Conservation (phyloP, 176 grass and related monocot species). For the Secale cereale region DNA sequence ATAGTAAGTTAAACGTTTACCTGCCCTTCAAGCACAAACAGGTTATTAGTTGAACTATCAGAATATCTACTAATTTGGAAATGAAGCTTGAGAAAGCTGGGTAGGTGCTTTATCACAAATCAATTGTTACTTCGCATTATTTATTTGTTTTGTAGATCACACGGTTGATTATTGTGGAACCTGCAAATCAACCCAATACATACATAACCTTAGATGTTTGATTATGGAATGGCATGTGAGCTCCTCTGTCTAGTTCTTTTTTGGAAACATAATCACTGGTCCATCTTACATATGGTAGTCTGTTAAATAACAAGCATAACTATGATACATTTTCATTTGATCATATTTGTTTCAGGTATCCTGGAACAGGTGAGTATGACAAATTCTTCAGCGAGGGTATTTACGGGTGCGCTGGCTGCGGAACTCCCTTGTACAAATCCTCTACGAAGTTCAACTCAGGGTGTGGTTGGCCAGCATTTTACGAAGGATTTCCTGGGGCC, state of each 20-base stretch:
- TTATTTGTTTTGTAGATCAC: neutral
- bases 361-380: constrained; percentile 81
- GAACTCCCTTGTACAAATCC: constrained; percentile 85
- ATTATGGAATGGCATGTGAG: neutral
- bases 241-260: too few species aligned
- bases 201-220: constrained; percentile 1
- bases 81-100: neutral
- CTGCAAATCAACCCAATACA: neutral
- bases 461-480: constrained; percentile 97
- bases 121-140: neutral
- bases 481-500: constrained; percentile 82
- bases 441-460: constrained; percentile 89
- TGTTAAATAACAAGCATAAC: constrained; percentile 12
- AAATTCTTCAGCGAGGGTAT: constrained; percentile 63
- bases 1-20: neutral
- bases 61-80: neutral
- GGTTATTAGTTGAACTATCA: neutral
- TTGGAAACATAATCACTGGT: too few species aligned
- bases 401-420: constrained; percentile 81
- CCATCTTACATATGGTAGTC: constrained; percentile 10
- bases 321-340: neutral
- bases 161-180: neutral
- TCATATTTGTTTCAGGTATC: constrained; percentile 51
- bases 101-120: neutral
- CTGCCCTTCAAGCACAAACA: neutral